Percentiles rank a stretch among this genome's conserved stretches.
phyloP scores from a whole-genome alignment of 805 yeast species.

The Ogataea ramenticola region DNA sequence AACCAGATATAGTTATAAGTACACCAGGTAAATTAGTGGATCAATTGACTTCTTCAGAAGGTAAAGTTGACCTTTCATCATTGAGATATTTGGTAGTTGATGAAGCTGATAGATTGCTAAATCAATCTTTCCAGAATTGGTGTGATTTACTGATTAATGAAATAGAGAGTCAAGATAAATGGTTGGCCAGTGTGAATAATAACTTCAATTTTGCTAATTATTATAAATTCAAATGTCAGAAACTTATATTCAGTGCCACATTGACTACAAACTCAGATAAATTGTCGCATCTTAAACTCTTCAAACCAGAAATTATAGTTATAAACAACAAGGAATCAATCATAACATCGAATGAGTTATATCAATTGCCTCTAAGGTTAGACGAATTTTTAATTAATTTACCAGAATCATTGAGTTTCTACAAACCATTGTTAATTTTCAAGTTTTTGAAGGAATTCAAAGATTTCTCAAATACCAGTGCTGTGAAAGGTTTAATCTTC shows the following conservation, averaged over 20 bases:
- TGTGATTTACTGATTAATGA: conserved; percentile 44
- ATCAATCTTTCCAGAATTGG: conserved; percentile 95
- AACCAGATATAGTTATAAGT: conserved; percentile 60
- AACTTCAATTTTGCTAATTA: conserved; percentile 18
- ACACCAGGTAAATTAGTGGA: conserved; percentile 86
- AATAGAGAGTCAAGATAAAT: conserved; percentile 27
- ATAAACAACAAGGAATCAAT: conserved; percentile 48
- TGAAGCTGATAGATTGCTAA: conserved; percentile 76
- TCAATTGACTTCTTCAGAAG: conserved; percentile 38
- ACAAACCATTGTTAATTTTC: conserved; percentile 71
- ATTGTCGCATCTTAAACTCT: conserved; percentile 61
- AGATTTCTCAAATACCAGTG: conserved; percentile 1
- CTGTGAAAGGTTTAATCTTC: conserved; percentile 42
- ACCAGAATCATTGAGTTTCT: conserved; percentile 25
- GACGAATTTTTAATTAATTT: conserved; percentile 23
- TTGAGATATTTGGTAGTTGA: conserved; percentile 65
- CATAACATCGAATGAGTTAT: conserved; percentile 43
- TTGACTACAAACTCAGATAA: conserved; percentile 90
- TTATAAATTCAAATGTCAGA: conserved; percentile 37
- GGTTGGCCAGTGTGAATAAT: neutral
- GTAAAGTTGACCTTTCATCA: conserved; percentile 36
- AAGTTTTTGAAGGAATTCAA: conserved; percentile 35
- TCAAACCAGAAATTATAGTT: conserved; percentile 65
- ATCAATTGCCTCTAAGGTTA: conserved; percentile 51
- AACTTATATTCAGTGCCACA: conserved; percentile 87